phyloP scores from a whole-genome alignment of 2,329 filamentous ascomycete genomes.

The Diaporthe humulicola region DNA sequence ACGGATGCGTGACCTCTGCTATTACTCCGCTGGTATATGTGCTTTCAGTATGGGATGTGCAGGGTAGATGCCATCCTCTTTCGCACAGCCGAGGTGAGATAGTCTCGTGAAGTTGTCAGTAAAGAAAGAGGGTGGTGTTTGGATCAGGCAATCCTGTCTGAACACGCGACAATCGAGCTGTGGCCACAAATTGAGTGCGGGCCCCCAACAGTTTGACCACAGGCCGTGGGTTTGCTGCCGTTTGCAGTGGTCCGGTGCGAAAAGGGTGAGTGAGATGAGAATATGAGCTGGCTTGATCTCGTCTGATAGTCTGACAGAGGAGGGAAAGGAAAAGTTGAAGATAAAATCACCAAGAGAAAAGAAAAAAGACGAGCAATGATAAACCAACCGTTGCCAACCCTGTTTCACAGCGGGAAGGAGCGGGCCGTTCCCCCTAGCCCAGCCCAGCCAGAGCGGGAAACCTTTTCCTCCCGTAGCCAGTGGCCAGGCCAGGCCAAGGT shows the following conservation, averaged over 20 bases:
- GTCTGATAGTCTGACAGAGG: neutral
- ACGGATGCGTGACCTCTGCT: neutral
- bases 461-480: neutral
- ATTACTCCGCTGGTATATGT: neutral
- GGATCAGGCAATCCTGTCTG: neutral
- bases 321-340: neutral
- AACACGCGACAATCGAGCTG: neutral
- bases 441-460: conserved; percentile 19
- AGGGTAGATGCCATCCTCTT: too few species aligned
- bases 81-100: neutral
- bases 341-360: neutral
- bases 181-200: neutral
- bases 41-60: neutral
- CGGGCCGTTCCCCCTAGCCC: conserved; percentile 29
- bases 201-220: neutral
- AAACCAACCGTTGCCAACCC: conserved; percentile 13
- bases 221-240: neutral
- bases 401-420: conserved; percentile 38
- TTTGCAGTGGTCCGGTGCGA: conserved; percentile 5
- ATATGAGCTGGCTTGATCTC: neutral
- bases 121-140: neutral
- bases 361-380: neutral
- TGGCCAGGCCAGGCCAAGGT: neutral
- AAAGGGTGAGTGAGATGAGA: neutral
- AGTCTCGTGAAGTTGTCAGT: neutral